Base-by-base conservation (phyloP, 257 asterid species). In the Rhazya stricta region DNA sequence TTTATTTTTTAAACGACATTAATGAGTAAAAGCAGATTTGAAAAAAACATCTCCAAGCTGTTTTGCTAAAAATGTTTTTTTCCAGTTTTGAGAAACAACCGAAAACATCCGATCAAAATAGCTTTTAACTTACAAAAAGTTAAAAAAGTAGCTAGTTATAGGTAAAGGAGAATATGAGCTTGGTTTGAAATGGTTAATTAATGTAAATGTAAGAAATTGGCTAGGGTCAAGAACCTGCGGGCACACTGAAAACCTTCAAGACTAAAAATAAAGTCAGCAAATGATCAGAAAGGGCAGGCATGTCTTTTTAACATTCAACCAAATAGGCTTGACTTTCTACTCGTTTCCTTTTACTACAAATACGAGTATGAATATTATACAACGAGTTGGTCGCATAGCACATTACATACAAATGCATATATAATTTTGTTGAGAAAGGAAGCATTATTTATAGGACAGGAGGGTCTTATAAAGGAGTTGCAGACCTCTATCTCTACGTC, bases 381-480 rank as follows among this genome's bases (percentile, higher is more conserved):
- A 46, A 23, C 41, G 66, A 66, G 71, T 66, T 66, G 71, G 71
- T 66, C 71, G 4, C 56, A 32, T 19, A 9, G 36, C 37, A 73
- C 41, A 9, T 5, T 41, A 18, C 48, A 1, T 7, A 67, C 30
- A 53, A 67, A 37, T 48, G 12, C 46, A 50, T 45, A 10, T 6
- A 32, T 66, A 21, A 34, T 32, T 21, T 41, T n/a, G 5, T 0
- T 41, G 13, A 67, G 48, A 65, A 78, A 73, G 0, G 3, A 67
- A 36, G 8, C n/a, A 27, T 15, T 46, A n/a, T n/a, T 3, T 27
- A 4, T 32, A 72, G 36, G 45, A 43, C 75, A 71, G 0, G 32
- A 15, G 13, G 62, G 68, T 69, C 83, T 79, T 84, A 89, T 86
- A 83, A 88, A 84, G 87, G 83, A 61, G 71, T 50, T 67, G 50